A percentile compares a stretch with the other conserved stretches of the same genome.
These are phyloP conservation scores for Tillandsia leiboldiana DNA, from an alignment of 176 grass and related monocot species.

Conservation along the genomic window DNA sequence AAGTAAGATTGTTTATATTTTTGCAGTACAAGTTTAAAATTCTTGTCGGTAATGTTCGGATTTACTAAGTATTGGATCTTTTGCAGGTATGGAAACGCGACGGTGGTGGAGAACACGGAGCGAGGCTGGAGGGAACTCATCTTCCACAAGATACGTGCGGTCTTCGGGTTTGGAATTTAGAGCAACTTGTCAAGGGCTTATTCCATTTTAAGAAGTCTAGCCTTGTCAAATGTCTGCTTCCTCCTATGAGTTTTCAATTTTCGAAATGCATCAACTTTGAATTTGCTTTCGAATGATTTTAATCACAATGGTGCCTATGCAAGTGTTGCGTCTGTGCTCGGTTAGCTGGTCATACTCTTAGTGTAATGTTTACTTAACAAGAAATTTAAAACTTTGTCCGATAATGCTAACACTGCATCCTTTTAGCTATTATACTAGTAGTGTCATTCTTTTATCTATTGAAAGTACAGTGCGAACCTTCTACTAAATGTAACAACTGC, in stretches of 20 bases:
- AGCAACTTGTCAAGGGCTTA: constrained; percentile 6
- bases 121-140: constrained; percentile 91
- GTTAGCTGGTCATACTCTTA: background rate
- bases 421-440: no score
- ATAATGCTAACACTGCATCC: no score
- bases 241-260: background rate
- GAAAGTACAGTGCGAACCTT: no score
- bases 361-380: background rate
- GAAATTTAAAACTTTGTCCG: background rate
- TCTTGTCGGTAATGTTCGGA: background rate
- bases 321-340: background rate
- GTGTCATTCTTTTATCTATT: no score
- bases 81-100: constrained; percentile 76
- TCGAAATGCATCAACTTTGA: background rate
- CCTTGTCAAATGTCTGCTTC: background rate
- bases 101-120: constrained; percentile 93
- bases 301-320: background rate
- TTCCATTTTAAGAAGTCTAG: constrained; percentile 13
- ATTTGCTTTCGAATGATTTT: background rate
- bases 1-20: constrained; percentile 35
- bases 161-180: constrained; percentile 92
- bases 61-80: background rate
- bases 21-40: background rate
- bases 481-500: no score
- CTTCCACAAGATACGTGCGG: constrained; percentile 85